A percentile compares a stretch with the other conserved stretches of the same genome.
These are phyloP conservation scores for Myriosclerotinia scirpicola DNA, from an alignment of 2,329 filamentous ascomycete species.

Conservation along the genomic window DNA sequence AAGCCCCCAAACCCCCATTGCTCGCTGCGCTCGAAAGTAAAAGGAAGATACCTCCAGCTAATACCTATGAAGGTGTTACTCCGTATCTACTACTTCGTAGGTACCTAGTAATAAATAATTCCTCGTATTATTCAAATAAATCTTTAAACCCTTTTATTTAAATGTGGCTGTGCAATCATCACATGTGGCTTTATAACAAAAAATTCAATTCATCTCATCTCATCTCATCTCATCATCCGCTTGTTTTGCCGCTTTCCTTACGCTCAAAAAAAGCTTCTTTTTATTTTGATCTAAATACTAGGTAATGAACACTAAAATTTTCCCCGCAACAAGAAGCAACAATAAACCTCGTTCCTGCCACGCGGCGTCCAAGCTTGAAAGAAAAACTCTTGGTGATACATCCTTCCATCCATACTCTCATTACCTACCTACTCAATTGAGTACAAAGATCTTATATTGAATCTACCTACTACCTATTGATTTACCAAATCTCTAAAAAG, in stretches of 20 bases:
- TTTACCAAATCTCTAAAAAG: conserved; percentile 3
- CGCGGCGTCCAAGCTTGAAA: conserved; percentile 19
- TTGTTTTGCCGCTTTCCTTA: background rate
- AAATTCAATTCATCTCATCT: background rate
- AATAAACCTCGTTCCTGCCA: conserved; percentile 23
- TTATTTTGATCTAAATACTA: background rate
- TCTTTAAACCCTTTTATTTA: background rate
- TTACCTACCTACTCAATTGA: conserved; percentile 1
- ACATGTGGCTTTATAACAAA: conserved; percentile 9
- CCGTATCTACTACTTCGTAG: too few relatives aligned
- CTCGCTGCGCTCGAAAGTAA: too few relatives aligned
- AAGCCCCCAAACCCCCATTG: too few relatives aligned
- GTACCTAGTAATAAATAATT: too few relatives aligned
- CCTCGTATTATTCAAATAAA: too few relatives aligned
- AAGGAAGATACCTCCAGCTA: too few relatives aligned
- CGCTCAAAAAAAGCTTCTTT: conserved; percentile 21
- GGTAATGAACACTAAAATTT: conserved; percentile 12
- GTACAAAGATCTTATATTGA: conserved; percentile 6
- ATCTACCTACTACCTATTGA: too few relatives aligned
- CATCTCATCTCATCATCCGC: too few relatives aligned
- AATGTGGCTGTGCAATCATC: conserved; percentile 5
- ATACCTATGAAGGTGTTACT: too few relatives aligned
- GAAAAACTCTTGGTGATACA: background rate
- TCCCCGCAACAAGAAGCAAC: conserved; percentile 21
- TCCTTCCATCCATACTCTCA: conserved; percentile 15